A percentile compares a stretch with the other conserved stretches of the same genome.
phyloP scores from a whole-genome alignment of 164 flowering plant species.

The Paratinospora sagittata region DNA sequence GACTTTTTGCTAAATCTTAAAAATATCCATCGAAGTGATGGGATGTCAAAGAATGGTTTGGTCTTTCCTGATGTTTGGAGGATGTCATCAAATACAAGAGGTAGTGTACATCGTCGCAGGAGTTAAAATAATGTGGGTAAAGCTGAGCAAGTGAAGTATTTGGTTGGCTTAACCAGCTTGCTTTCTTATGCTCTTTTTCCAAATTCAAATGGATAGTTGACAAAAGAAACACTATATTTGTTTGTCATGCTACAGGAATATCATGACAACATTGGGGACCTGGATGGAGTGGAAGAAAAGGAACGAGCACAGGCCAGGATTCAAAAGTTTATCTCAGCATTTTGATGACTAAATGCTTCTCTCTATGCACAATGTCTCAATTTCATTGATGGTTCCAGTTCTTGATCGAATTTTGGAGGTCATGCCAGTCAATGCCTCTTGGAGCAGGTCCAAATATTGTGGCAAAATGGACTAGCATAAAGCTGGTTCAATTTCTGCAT shows the following conservation, averaged over 20 bases:
- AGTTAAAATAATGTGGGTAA: neutral
- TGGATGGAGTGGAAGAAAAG: conserved; percentile 93
- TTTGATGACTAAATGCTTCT: conserved; percentile 23
- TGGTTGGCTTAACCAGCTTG: too few relatives aligned
- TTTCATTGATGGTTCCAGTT: neutral
- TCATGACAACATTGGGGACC: conserved; percentile 92
- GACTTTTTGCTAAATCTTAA: too few relatives aligned
- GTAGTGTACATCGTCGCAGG: neutral
- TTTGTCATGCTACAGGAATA: conserved; percentile 51
- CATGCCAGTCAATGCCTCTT: neutral
- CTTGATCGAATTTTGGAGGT: neutral
- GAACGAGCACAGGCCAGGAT: conserved; percentile 74
- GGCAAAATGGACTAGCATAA: neutral
- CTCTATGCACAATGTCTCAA: neutral
- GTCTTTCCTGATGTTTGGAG: neutral
- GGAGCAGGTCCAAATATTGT: neutral
- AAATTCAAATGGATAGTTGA: neutral
- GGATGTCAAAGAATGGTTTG: too few relatives aligned
- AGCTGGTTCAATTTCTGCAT: neutral
- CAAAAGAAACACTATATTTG: neutral
- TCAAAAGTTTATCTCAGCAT: conserved; percentile 62
- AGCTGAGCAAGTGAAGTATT: neutral
- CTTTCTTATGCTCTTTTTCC: neutral
- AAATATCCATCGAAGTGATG: too few relatives aligned
- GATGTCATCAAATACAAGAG: neutral